Conservation (phyloP, 805 yeast species). For the Monosporozyma unispora region DNA sequence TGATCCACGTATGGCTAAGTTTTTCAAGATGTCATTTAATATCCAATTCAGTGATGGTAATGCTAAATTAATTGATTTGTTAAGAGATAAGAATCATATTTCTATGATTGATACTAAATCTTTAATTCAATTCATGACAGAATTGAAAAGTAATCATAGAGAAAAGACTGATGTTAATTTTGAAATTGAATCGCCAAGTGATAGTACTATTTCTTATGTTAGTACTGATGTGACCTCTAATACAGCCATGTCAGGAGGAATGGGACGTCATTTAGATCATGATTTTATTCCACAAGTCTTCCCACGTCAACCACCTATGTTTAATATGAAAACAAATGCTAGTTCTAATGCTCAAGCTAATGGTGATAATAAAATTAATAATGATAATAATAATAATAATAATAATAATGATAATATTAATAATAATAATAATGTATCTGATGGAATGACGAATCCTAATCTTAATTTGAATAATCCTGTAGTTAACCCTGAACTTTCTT, state of each 20-base stretch:
- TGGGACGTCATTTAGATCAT: not conserved
- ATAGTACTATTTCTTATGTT: not conserved
- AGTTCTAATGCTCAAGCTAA: no score
- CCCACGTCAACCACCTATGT: not conserved
- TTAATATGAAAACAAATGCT: not conserved
- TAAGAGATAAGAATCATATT: conserved; percentile 15
- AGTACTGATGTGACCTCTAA: not conserved
- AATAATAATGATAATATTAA: not conserved
- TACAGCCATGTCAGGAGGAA: not conserved
- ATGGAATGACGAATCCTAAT: no score
- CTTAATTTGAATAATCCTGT: no score
- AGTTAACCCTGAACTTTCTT: not conserved
- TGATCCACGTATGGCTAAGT: conserved; percentile 15
- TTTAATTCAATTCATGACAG: not conserved
- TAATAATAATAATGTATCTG: no score
- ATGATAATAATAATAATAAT: not conserved
- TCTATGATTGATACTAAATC: conserved; percentile 2
- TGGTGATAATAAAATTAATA: no score
- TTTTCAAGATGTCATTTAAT: conserved; percentile 19
- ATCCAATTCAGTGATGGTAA: conserved; percentile 11
- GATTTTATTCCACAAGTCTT: not conserved
- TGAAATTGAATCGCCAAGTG: not conserved
- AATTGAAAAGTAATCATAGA: not conserved
- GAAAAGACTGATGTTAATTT: not conserved
- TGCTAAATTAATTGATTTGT: conserved; percentile 10